phyloP scores from a whole-genome alignment of 2,329 filamentous ascomycete genomes.

The Tolypocladium ophioglossoides region DNA sequence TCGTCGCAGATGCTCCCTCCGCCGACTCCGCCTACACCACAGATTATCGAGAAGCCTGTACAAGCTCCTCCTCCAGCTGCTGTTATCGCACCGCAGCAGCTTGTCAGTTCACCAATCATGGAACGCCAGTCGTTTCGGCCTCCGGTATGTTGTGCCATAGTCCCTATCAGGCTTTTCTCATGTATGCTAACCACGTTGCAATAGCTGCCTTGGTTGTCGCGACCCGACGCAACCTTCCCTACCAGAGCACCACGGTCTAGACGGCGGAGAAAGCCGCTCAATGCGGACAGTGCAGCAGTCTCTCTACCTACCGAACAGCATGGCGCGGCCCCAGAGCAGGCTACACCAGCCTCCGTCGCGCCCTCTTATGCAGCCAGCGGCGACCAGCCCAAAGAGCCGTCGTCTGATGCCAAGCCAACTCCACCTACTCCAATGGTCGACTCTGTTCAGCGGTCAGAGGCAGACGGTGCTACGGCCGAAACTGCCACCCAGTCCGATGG shows the following conservation, averaged over 20 bases:
- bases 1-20: conserved; percentile 32
- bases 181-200: conserved; percentile 5
- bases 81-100: neutral
- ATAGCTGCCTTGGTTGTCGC: conserved; percentile 49
- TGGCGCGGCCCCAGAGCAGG: conserved; percentile 18
- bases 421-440: conserved; percentile 5
- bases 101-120: conserved; percentile 4
- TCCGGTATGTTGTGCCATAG: conserved; percentile 33
- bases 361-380: neutral
- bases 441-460: conserved; percentile 8
- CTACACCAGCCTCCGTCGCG: conserved; percentile 1
- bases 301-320: conserved; percentile 31
- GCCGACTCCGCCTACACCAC: conserved; percentile 36
- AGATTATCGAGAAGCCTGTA: conserved; percentile 19
- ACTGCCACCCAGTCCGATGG: conserved; percentile 14
- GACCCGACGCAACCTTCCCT: conserved; percentile 41
- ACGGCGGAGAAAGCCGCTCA: conserved; percentile 31
- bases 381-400: neutral
- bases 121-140: conserved; percentile 29
- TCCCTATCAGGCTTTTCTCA: no score
- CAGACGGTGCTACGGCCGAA: conserved; percentile 1
- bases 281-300: conserved; percentile 25
- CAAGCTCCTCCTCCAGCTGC: conserved; percentile 6
- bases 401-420: neutral
- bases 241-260: conserved; percentile 23